Evolutionary conservation across 2,329 filamentous ascomycete genomes (phyloP), one percentile per base, ranked within the genome.

Genomic region (Colletotrichum sp.): DNA sequence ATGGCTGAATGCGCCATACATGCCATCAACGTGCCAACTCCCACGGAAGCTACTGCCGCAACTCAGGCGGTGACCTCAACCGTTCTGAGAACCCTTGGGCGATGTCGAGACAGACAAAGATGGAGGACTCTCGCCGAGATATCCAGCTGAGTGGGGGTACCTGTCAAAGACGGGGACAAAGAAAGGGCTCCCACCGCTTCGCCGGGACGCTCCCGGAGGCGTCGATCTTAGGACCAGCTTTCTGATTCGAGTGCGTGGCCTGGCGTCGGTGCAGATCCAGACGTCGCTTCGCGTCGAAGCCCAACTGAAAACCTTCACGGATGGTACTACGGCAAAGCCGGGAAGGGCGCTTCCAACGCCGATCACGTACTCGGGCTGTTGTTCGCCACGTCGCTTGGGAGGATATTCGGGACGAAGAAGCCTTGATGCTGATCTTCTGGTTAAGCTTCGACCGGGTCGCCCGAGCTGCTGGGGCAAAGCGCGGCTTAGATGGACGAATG

Each of bases 311-410:
- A 30, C 3, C 44, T 22, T 60, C 52, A 62, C 62, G 39, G 28
- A 63, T 22, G 28, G 9, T 32, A 22, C 30, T 48, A 65, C 64
- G 70, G 70, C 57, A 48, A 26, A 48, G 36, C 70, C 64, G 64
- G 74, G 6, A 59, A 18, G 59, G 64, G 64, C 18, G 59, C 57
- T 64, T 24, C 44, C 32, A 26, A 63, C 26, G 59, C 18, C 48
- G 69, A 68, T 68, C 63, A 28, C 55, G 36, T n/a, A 48, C 55
- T 75, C 63, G 55, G 32, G 22, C 32, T 48, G 39, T 16, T 68
- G 30, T 36, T 75, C 55, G 72, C 63, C 55, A 75, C 69, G 68
- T 68, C 71, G 65, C 36, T 63, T 63, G 30, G n/a, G 39, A 55
- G 36, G 16, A 34, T 57, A 34, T 59, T 13, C 26, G 32, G 55